Evolutionary conservation across 2,329 filamentous ascomycete species (phyloP).

Genomic region (Colletotrichum coccodes): DNA sequence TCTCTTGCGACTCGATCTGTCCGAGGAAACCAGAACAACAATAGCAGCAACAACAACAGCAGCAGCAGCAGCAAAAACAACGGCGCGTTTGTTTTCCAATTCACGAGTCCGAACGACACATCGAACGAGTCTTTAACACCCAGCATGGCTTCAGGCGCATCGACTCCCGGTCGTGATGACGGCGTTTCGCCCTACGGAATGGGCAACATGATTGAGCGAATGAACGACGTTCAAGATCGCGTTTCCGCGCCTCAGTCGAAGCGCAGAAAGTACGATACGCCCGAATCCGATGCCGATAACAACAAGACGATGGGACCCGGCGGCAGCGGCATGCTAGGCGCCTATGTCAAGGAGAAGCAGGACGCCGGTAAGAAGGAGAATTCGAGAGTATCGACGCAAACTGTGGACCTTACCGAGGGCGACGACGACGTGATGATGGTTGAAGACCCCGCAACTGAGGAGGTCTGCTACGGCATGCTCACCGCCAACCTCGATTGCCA

Average conservation of each 20-base stretch:
- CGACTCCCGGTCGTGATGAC: conserved; percentile 41
- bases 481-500: conserved; percentile 75
- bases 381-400: conserved; percentile 46
- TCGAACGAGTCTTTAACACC: conserved; percentile 41
- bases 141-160: conserved; percentile 44
- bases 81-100: conserved; percentile 53
- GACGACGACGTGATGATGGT: conserved; percentile 70
- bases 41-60: too few species aligned
- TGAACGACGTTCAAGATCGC: conserved; percentile 80
- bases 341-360: conserved; percentile 72
- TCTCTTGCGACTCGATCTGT: conserved; percentile 26
- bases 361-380: conserved; percentile 50
- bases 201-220: conserved; percentile 75
- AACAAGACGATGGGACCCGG: conserved; percentile 51
- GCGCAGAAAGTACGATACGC: conserved; percentile 65
- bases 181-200: conserved; percentile 50
- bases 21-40: conserved; percentile 21
- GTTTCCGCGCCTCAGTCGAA: conserved; percentile 68
- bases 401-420: conserved; percentile 69
- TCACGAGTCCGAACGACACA: conserved; percentile 48
- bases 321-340: conserved; percentile 68
- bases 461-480: conserved; percentile 85
- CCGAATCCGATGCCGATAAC: conserved; percentile 53
- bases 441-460: conserved; percentile 70
- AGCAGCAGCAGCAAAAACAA: too few species aligned